Evolutionary conservation across 2,329 filamentous ascomycete genomes (phyloP), one percentile per base, ranked within the genome.

Genomic region (Xylogone sp.): DNA sequence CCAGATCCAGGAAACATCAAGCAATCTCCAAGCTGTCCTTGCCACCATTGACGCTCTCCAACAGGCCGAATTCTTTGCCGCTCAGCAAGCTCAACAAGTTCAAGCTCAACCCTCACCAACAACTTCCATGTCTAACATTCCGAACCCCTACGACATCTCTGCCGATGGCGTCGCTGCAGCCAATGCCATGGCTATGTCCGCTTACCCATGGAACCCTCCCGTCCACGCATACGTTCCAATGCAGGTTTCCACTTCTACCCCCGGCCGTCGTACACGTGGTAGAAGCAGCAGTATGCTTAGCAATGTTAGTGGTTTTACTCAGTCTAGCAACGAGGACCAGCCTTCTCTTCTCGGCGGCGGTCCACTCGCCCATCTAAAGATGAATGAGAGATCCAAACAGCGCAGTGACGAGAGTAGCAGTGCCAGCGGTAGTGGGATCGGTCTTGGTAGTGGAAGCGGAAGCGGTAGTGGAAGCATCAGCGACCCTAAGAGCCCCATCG

Each of bases 241-340:
- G 34, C 34, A 39, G 13, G 34, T 6, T 45, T 31, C 50, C 50
- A 9, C 22, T 55, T 12, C 47, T 50, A 43, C 54, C 20, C 56
- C 54, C 21, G 57, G 54, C 10, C 39, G 34, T 19, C 42, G 58
- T 20, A 59, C 58, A 27, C 70, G 82, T 43, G 82, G 81, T 20
- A 78, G 83, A 46, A 85, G 82, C 24, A 84, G 81, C 9, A 84
- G 81, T 52, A 86, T 86, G 83, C 76, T 86, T 2, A 85, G 82
- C 61, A 78, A 84, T 59, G 71, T 86, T 2, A 84, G 81, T n/a
- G 82, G 82, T 19, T 84, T 86, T 59, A 86, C 83, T 7, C 81
- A 85, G 67, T 81, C 77, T 16, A 83, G 78, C 58, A 73, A 72
- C 45, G 79, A 77, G 43, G 79, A 78, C n/a, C n/a, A n/a, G 5